Conservation (phyloP, 2,329 filamentous ascomycete genomes). For the Diaporthe sp. region DNA sequence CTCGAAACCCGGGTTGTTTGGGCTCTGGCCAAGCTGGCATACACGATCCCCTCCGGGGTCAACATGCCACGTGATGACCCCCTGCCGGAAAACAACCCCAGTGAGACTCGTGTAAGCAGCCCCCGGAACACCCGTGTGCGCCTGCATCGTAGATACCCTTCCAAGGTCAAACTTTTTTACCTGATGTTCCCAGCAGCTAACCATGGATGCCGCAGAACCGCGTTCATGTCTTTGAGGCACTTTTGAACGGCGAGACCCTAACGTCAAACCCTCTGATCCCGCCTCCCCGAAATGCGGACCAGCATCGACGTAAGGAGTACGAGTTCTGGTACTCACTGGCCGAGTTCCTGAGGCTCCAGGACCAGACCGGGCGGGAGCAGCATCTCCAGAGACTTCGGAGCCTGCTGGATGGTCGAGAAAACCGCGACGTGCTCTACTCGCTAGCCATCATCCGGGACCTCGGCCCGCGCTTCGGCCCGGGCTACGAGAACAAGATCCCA, state of each 20-base stretch:
- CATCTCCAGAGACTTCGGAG: conserved; percentile 76
- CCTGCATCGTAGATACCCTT: neutral
- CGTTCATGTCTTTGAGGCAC: conserved; percentile 80
- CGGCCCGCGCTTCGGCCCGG: conserved; percentile 74
- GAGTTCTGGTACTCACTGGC: conserved; percentile 89
- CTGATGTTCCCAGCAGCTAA: neutral
- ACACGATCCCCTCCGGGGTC: conserved; percentile 54
- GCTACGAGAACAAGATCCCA: conserved; percentile 68
- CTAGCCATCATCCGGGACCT: conserved; percentile 85
- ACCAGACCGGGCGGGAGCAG: conserved; percentile 75
- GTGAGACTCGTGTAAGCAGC: conserved; percentile 66
- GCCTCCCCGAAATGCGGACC: conserved; percentile 64
- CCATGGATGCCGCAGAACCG: conserved; percentile 61
- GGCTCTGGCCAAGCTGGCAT: conserved; percentile 68
- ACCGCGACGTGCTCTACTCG: conserved; percentile 91
- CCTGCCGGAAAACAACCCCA: conserved; percentile 69
- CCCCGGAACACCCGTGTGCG: neutral
- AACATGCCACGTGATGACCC: conserved; percentile 54
- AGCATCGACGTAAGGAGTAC: conserved; percentile 72
- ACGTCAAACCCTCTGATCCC: conserved; percentile 67
- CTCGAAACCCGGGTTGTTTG: conserved; percentile 73
- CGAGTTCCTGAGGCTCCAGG: conserved; percentile 75
- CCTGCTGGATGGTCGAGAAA: conserved; percentile 84
- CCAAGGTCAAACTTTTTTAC: too few species aligned
- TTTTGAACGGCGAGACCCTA: conserved; percentile 81